Percentiles rank a stretch among this genome's conserved stretches.
Evolutionary conservation across 345 rosid species (phyloP).

Genomic region (Bruguiera gymnorhiza): DNA sequence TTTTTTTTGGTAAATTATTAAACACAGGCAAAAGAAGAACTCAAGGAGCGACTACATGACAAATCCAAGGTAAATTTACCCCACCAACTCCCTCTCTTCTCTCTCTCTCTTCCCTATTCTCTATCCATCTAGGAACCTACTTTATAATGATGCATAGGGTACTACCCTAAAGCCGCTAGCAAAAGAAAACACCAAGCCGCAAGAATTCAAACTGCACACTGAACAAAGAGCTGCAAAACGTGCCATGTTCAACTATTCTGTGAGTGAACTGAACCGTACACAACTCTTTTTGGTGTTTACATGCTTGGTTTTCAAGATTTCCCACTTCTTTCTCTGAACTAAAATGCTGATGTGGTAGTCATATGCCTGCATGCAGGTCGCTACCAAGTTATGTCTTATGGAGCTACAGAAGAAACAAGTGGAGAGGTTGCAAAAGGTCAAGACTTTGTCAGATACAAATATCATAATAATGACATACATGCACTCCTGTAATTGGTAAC

Average conservation of each 20-base stretch:
- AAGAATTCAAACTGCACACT: slow-evolving; percentile 70
- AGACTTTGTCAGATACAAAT: too few relatives aligned
- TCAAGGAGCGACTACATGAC: slow-evolving; percentile 19
- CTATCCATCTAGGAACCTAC: too few relatives aligned
- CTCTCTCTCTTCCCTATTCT: background rate
- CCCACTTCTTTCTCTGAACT: background rate
- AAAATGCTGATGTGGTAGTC: background rate
- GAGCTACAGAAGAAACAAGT: slow-evolving; percentile 56
- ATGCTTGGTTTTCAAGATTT: background rate
- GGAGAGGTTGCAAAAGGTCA: slow-evolving; percentile 64
- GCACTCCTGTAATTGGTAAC: background rate
- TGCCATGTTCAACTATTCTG: slow-evolving; percentile 83
- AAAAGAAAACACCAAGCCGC: slow-evolving; percentile 67
- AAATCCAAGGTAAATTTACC: slow-evolving; percentile 27
- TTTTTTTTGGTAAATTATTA: background rate
- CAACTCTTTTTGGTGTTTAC: background rate
- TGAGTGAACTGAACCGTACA: slow-evolving; percentile 8
- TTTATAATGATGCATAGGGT: slow-evolving; percentile 12
- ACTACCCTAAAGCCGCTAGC: slow-evolving; percentile 30
- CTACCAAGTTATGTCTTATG: slow-evolving; percentile 57
- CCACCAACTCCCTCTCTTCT: too few relatives aligned
- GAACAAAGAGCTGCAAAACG: slow-evolving; percentile 76
- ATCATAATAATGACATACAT: background rate
- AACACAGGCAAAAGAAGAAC: slow-evolving; percentile 34
- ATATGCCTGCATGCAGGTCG: slow-evolving; percentile 41